Conservation (phyloP, 2,329 filamentous ascomycete species). For the Xylaria sp. region DNA sequence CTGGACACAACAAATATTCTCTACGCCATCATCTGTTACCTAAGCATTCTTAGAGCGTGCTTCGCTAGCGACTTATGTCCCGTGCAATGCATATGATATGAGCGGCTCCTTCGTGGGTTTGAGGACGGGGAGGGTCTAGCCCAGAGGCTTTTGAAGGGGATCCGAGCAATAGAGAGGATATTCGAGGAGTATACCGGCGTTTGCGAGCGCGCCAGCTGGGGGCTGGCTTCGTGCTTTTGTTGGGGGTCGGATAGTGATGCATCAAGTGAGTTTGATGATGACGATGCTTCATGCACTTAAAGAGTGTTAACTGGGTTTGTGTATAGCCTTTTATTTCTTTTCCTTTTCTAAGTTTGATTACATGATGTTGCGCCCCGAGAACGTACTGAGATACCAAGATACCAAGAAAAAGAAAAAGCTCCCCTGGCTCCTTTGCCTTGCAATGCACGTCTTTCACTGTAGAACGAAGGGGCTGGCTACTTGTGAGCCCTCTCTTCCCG, state of each 20-base stretch:
- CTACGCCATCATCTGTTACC: slow-evolving; percentile 31
- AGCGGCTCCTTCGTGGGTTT: slow-evolving; percentile 20
- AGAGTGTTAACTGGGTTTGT: slow-evolving; percentile 20
- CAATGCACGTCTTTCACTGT: slow-evolving; percentile 16
- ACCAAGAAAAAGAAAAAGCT: slow-evolving; percentile 20
- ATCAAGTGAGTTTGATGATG: slow-evolving; percentile 22
- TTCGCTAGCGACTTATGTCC: slow-evolving; percentile 12
- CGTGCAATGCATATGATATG: slow-evolving; percentile 24
- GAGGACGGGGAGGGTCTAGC: slow-evolving; percentile 9
- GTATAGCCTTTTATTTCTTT: background rate
- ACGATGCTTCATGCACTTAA: slow-evolving; percentile 20
- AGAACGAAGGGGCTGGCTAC: background rate
- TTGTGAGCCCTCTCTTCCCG: background rate
- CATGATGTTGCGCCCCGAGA: slow-evolving; percentile 13
- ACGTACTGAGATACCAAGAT: slow-evolving; percentile 24
- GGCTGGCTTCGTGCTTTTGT: slow-evolving; percentile 20
- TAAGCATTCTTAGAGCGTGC: slow-evolving; percentile 29
- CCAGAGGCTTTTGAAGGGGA: slow-evolving; percentile 32
- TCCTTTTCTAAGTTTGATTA: slow-evolving; percentile 18
- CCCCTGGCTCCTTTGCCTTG: slow-evolving; percentile 20
- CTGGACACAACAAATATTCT: slow-evolving; percentile 32
- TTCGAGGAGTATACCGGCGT: slow-evolving; percentile 28
- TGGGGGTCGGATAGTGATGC: background rate
- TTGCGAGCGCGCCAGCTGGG: slow-evolving; percentile 18
- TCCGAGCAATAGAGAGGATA: slow-evolving; percentile 27